Evolutionary conservation across 768 basidiomycete species (phyloP), one percentile per base, ranked within the genome.

Genomic region (Galerina sulciceps): DNA sequence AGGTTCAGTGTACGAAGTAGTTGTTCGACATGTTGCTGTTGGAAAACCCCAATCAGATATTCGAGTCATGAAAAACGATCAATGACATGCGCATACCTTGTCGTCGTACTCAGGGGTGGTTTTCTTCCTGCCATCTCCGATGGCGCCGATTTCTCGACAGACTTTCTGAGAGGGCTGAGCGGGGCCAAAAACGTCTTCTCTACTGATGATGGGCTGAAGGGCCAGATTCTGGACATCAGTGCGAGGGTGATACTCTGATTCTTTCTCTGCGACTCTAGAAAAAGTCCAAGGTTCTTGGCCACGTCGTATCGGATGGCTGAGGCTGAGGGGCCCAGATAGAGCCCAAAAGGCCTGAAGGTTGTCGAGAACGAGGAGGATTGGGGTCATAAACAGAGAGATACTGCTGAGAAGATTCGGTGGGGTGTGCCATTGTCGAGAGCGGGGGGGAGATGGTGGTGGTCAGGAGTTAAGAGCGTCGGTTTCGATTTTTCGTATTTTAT

Each of bases 251-350:
- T 58, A 52, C n/a, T 75, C 65, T 35, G 61, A n/a, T 11, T 79
- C 72, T 42, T 67, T 75, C 67, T 84, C 84, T 9, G 78, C 75
- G 20, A 77, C 79, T 36, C 83, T 81, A 53, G 81, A 81, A 65
- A 87, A 87, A 4, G 58, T 88, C 87, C 36, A 89, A 73, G 37
- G 87, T 77, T 59, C 79, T 80, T 18, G 90, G 88, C 91, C 91
- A 93, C 11, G 85, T 81, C 5, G 78, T 68, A 17, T 87, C 87
- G 14, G 83, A 80, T 5, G 83, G 83, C 70, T 88, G 89, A 3
- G 90, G 88, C 68, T 88, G 89, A 8, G 91, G 91, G 0, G 91
- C 91, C 91, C 91, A 93, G 61, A 93, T 93, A 50, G 90, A 91
- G 13, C 79, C 80, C 55, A 76, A 65, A 46, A 79, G 76, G 6